A percentile compares a stretch with the other conserved stretches of the same genome.
phyloP scores from a whole-genome alignment of 2,329 filamentous ascomycete species.

The Diaporthe longicolla region DNA sequence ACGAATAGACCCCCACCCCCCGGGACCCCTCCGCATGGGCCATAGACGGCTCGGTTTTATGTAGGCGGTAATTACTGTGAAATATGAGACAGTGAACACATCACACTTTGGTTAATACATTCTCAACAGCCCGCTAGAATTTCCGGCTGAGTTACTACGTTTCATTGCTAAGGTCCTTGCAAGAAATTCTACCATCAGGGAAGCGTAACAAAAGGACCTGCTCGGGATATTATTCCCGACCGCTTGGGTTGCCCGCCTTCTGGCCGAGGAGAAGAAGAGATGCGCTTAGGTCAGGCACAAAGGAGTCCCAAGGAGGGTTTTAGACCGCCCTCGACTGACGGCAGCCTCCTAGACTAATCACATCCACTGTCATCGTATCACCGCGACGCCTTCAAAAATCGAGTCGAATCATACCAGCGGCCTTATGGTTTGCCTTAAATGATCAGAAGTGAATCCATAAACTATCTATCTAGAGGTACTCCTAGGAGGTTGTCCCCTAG shows the following conservation, averaged over 20 bases:
- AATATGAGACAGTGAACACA: constrained; percentile 20
- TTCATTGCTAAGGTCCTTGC: not conserved
- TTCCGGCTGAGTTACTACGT: accelerated
- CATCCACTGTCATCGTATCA: too few species aligned
- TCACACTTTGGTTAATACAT: not conserved
- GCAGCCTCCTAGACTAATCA: too few species aligned
- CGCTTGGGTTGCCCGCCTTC: not conserved
- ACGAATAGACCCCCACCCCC: not conserved
- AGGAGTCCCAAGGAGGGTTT: not conserved
- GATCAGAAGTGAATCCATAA: too few species aligned
- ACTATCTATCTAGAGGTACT: too few species aligned
- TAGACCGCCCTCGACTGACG: too few species aligned
- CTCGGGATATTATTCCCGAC: not conserved
- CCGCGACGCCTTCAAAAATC: too few species aligned
- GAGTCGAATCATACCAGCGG: too few species aligned
- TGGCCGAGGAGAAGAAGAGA: not conserved
- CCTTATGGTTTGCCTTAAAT: too few species aligned
- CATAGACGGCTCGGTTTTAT: not conserved
- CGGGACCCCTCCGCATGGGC: too few species aligned
- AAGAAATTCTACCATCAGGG: not conserved
- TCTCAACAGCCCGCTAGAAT: too few species aligned
- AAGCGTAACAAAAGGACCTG: not conserved
- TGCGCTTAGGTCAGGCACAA: not conserved
- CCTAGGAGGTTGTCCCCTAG: too few species aligned
- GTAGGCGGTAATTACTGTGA: constrained; percentile 17